These are phyloP conservation scores for Pleurotus ostreatus DNA, from an alignment of 768 basidiomycete species.

Conservation along the genomic window DNA sequence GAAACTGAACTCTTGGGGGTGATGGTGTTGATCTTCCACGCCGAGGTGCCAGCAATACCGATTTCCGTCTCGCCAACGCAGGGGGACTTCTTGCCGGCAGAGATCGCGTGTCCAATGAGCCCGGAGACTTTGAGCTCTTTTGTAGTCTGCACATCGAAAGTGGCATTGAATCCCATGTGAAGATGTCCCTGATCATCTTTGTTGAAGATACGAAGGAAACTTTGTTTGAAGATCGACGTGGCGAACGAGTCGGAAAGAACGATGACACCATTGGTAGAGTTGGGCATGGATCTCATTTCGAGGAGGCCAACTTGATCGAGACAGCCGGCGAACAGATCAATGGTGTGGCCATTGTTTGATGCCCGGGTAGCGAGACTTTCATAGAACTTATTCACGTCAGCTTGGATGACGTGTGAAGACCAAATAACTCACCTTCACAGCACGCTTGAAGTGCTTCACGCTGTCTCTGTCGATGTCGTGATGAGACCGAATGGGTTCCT, in stretches of 20 bases:
- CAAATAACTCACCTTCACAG: conserved; percentile 69
- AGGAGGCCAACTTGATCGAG: conserved; percentile 95
- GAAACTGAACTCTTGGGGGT: conserved; percentile 84
- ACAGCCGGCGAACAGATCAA: conserved; percentile 96
- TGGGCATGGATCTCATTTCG: conserved; percentile 95
- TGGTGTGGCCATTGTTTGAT: conserved; percentile 90
- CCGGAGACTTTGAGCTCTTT: conserved; percentile 99
- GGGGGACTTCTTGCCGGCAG: conserved; percentile 92
- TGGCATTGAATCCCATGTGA: conserved; percentile 98
- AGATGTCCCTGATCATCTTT: conserved; percentile 92
- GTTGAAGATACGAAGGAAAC: conserved; percentile 87
- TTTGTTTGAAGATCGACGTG: conserved; percentile 98
- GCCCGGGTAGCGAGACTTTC: conserved; percentile 90
- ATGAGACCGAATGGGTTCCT: conserved; percentile 96
- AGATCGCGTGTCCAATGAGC: conserved; percentile 95
- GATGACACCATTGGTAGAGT: conserved; percentile 95
- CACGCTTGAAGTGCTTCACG: conserved; percentile 96
- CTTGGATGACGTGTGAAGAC: conserved; percentile 9
- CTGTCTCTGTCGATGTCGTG: conserved; percentile 98
- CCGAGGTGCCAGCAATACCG: conserved; percentile 96
- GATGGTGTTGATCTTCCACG: conserved; percentile 94
- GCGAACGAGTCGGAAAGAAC: conserved; percentile 96
- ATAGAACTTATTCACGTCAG: conserved; percentile 67
- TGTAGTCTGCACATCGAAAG: conserved; percentile 98
- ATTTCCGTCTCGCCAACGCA: conserved; percentile 99